Evolutionary conservation across 257 asterid species (phyloP).

Genomic region (Phtheirospermum japonicum): DNA sequence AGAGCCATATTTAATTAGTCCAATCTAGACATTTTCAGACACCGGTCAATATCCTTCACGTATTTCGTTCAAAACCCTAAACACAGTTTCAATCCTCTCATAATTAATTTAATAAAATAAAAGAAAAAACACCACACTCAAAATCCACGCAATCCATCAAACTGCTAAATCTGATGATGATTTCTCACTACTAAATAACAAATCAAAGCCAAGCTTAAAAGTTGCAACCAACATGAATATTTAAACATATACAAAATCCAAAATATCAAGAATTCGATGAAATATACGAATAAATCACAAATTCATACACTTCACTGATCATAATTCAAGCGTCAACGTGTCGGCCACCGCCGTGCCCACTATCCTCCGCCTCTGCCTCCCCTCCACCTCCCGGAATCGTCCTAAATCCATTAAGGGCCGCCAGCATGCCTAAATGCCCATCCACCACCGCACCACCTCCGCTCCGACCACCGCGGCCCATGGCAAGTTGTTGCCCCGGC

Average conservation of each 20-base stretch:
- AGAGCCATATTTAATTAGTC: too few species aligned
- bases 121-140: background rate
- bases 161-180: background rate
- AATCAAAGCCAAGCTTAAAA: background rate
- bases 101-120: background rate
- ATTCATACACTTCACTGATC: slow-evolving; percentile 7
- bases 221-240: background rate
- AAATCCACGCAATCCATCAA: slow-evolving; percentile 24
- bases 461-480: slow-evolving; percentile 29
- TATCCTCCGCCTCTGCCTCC: slow-evolving; percentile 26
- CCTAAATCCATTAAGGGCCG: slow-evolving; percentile 47
- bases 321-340: slow-evolving; percentile 19
- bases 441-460: slow-evolving; percentile 39
- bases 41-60: too few species aligned
- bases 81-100: slow-evolving; percentile 6
- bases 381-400: slow-evolving; percentile 33
- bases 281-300: slow-evolving; percentile 10
- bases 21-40: too few species aligned
- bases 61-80: slow-evolving; percentile 34
- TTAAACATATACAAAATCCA: background rate
- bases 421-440: slow-evolving; percentile 58
- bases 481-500: slow-evolving; percentile 35
- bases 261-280: background rate
- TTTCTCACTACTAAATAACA: background rate
- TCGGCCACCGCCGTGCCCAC: slow-evolving; percentile 30